These are phyloP conservation scores for Hypoxylon intermedium DNA, from an alignment of 495 filamentous ascomycete genomes.

Conservation along the genomic window DNA sequence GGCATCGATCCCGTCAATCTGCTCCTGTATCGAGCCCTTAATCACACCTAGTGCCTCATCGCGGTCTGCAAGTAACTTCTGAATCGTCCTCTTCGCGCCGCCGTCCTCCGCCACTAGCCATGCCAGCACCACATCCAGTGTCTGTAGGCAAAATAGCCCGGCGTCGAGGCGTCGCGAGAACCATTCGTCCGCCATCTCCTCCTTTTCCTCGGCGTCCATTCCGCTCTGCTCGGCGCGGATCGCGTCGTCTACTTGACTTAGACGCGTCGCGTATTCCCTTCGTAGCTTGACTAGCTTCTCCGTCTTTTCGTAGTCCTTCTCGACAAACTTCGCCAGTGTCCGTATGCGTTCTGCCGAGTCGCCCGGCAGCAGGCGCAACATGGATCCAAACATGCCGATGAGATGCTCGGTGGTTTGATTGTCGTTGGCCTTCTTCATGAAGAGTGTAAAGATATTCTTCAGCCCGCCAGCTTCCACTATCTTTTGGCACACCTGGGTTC, in stretches of 20 bases:
- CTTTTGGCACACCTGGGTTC: conserved; percentile 67
- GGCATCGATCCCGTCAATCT: conserved; percentile 67
- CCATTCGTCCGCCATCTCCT: conserved; percentile 69
- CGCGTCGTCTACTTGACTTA: conserved; percentile 69
- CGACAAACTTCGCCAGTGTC: conserved; percentile 90
- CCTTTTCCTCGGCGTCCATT: conserved; percentile 66
- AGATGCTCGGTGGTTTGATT: conserved; percentile 78
- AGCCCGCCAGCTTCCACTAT: conserved; percentile 86
- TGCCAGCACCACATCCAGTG: conserved; percentile 84
- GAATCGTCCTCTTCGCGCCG: conserved; percentile 73
- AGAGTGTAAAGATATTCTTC: conserved; percentile 82
- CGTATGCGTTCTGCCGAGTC: conserved; percentile 82
- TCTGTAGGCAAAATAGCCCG: conserved; percentile 85
- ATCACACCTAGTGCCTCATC: conserved; percentile 70
- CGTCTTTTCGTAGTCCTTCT: conserved; percentile 90
- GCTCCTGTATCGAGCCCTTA: conserved; percentile 70
- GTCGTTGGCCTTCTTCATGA: conserved; percentile 88
- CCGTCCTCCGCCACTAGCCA: conserved; percentile 94
- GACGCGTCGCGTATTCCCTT: conserved; percentile 69
- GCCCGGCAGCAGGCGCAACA: conserved; percentile 80
- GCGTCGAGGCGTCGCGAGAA: conserved; percentile 84
- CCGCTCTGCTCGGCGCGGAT: conserved; percentile 64
- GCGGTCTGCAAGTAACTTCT: conserved; percentile 67
- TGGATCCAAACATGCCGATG: conserved; percentile 83
- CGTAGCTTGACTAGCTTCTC: conserved; percentile 72